Conservation (phyloP, 108 stramenopile species). For the Discostella stelligeroides region DNA sequence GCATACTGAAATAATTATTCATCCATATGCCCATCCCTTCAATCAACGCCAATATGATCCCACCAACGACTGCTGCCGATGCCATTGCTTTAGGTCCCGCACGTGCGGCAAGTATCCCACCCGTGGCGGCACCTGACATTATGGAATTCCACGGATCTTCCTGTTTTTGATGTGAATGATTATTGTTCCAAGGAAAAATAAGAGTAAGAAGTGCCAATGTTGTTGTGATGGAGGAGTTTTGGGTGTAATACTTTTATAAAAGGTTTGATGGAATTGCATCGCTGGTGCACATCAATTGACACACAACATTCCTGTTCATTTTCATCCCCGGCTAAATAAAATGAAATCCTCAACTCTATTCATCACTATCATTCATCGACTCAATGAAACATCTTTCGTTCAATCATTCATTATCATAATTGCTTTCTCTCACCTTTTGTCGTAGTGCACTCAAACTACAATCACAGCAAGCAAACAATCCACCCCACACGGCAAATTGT, state of each 20-base stretch:
- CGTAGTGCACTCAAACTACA: conserved; percentile 91
- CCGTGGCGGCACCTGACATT: conserved; percentile 92
- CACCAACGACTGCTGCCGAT: conserved; percentile 91
- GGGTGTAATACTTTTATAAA: too few species aligned
- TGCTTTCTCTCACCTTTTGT: conserved; percentile 76
- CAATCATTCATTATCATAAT: too few species aligned
- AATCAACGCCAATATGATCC: conserved; percentile 94
- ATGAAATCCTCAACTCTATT: too few species aligned
- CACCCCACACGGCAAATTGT: conserved; percentile 95
- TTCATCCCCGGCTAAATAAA: too few species aligned
- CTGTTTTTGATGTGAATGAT: too few species aligned
- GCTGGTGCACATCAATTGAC: not conserved
- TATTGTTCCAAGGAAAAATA: too few species aligned
- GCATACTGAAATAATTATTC: conserved; percentile 49
- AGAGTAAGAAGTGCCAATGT: too few species aligned
- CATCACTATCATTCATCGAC: too few species aligned
- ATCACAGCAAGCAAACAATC: conserved; percentile 96
- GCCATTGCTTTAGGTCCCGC: conserved; percentile 97
- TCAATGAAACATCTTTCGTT: too few species aligned
- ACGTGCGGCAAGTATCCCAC: conserved; percentile 92
- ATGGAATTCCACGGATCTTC: conserved; percentile 99
- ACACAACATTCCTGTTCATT: not conserved
- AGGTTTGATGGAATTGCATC: too few species aligned
- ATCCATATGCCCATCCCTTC: conserved; percentile 95
- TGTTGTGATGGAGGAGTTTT: too few species aligned